Evolutionary conservation across 1,284 basidiomycete species (phyloP).

Genomic region (Ceratobasidium sp.): DNA sequence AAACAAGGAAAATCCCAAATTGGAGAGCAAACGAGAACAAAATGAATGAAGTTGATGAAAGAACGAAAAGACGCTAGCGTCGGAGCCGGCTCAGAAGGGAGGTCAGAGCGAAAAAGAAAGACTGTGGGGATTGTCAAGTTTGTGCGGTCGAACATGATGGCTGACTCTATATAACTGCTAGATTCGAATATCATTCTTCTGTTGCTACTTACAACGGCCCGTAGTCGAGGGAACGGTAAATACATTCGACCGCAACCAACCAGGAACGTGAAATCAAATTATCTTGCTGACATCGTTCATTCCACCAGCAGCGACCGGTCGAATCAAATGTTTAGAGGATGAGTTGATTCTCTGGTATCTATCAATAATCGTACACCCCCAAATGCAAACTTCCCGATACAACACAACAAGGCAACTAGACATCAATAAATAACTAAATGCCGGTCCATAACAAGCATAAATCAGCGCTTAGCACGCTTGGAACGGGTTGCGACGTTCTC

Average conservation of each 20-base stretch:
- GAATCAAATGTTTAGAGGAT: too few species aligned
- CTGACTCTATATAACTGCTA: not conserved
- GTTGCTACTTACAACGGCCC: conserved; percentile 1
- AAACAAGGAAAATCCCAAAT: too few species aligned
- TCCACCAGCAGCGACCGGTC: too few species aligned
- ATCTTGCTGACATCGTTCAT: not conserved
- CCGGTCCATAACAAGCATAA: not conserved
- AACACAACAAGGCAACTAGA: conserved; percentile 7
- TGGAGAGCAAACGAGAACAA: too few species aligned
- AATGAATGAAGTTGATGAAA: not conserved
- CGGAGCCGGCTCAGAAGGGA: not conserved
- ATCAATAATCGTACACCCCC: conserved; percentile 13
- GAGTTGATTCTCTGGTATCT: not conserved
- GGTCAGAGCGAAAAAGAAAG: conserved; percentile 2
- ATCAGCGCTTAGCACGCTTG: conserved; percentile 27
- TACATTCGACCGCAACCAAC: not conserved
- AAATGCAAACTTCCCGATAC: not conserved
- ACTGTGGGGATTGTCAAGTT: not conserved
- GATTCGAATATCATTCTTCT: not conserved
- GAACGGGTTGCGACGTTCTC: conserved; percentile 25
- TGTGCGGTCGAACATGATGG: not conserved
- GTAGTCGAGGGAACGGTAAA: conserved; percentile 8
- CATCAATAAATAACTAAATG: conserved; percentile 19
- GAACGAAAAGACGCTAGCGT: not conserved
- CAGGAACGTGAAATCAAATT: not conserved